These are phyloP conservation scores for Blepharisma stoltei DNA, from an alignment of 73 alveolate genomes.

Conservation along the genomic window DNA sequence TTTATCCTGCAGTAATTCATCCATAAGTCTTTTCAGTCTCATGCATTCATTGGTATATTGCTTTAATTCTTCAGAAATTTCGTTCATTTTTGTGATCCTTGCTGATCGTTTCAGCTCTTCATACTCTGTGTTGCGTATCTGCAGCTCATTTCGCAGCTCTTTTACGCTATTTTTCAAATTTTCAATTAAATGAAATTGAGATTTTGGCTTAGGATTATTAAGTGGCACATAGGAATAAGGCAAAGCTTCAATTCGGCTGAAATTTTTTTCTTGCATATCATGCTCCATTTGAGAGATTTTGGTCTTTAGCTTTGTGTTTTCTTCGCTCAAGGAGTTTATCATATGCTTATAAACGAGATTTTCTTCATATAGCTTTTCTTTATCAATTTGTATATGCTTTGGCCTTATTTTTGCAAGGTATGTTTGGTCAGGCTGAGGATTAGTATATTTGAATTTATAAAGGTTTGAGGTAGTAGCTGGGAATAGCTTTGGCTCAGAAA, in stretches of 20 bases:
- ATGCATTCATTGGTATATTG: conserved; percentile 57
- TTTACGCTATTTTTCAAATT: conserved; percentile 44
- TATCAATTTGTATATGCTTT: conserved; percentile 1
- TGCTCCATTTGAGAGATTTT: conserved; percentile 13
- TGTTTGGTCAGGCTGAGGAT: too few species aligned
- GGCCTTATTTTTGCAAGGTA: background rate
- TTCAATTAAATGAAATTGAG: too few species aligned
- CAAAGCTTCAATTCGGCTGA: too few species aligned
- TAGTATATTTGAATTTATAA: too few species aligned
- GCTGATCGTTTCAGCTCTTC: conserved; percentile 44
- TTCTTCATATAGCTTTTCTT: conserved; percentile 26
- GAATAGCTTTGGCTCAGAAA: too few species aligned
- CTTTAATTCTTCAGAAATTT: conserved; percentile 52
- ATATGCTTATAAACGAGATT: background rate
- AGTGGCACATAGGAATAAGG: too few species aligned
- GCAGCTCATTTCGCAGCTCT: conserved; percentile 35
- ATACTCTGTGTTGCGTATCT: conserved; percentile 36
- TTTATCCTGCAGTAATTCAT: conserved; percentile 30
- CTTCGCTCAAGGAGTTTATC: background rate
- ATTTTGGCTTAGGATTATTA: too few species aligned
- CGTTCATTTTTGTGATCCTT: conserved; percentile 50
- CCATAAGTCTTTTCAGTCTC: conserved; percentile 48
- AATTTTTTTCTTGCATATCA: background rate
- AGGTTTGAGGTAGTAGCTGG: too few species aligned
- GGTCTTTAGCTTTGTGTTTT: conserved; percentile 12